Base-by-base conservation (phyloP, 768 basidiomycete species). In the Obba rivulosa region DNA sequence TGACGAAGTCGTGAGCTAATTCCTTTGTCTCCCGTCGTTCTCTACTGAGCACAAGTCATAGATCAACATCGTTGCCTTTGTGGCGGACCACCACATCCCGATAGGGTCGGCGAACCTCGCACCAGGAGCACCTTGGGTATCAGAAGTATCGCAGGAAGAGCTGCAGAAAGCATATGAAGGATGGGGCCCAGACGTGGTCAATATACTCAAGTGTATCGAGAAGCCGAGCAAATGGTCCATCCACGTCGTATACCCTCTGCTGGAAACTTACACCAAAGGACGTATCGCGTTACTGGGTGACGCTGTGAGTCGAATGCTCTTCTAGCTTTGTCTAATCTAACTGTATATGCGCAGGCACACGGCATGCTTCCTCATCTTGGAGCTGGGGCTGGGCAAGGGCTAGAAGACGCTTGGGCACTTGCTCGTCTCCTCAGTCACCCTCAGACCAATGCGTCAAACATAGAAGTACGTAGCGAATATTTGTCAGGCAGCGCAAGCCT, bases 281-380 rank as follows among this genome's bases (percentile, higher is more conserved):
- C 67, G 66, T n/a, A 64, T 78, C 8, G 78, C 72, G 3, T 65
- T 81, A 18, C 64, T 79, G 22, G 80, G 78, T 4, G 80, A 82
- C 58, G 73, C 80, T 16, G 59, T 68, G 23, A 16, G 46, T 17
- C 25, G 17, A 23, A 8, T 44, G 13, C 3, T 25, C 5, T 10
- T 21, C 2, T 25, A 25, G 13, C 31, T 23, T 13, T 17, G 2
- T 18, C 1, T 16, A 11, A 13, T 25, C 45, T 43, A 16, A 45
- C n/a, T 28, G 43, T 38, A 36, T 34, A 14, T 22, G 31, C 18
- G 36, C n/a, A 54, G 48, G 80, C 80, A 8, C 80, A 82, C 55
- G 78, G 66, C 0, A 81, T 81, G 80, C 55, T 72, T 28, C 79
- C 81, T 0, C 79, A 81, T 59, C 63, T 81, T 9, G 79, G 79